Evolutionary conservation across 805 yeast species (phyloP), one percentile per base, ranked within the genome.

Genomic region (Lipomyces sp.): DNA sequence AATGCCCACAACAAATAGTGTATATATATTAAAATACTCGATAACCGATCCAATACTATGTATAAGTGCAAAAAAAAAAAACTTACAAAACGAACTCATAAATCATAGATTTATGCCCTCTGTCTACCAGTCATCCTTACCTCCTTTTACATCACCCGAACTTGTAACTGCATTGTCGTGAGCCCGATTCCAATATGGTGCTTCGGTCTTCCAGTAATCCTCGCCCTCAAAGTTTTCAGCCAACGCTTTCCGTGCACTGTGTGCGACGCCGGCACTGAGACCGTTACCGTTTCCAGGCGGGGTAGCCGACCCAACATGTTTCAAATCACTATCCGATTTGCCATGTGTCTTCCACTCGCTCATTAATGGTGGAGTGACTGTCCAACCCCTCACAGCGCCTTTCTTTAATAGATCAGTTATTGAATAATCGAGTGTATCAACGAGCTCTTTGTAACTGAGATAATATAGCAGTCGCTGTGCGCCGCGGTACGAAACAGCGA

Each of bases 401-500:
- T 57, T 33, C 29, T n/a, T 13, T 34, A 64, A 39, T 10, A 48
- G 32, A 7, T 37, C 32, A 5, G 60, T 35, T 18, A 64, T 61
- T 11, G 62, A 60, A 35, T 35, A 35, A 29, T 64, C 67, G 35
- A 64, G 39, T 29, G 64, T 42, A 51, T 53, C 62, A 18, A 56
- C 42, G 15, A 64, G 59, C 48, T 57, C 64, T 13, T 45, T 59
- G 54, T 65, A 65, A 7, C 63, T 57, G 15, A 65, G 54, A 45
- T 57, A 57, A 34, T 33, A 58, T 1, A 65, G 59, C 51, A 65
- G 53, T 32, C 69, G 64, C 53, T 62, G 66, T 1, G 69, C 69
- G 35, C 69, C 69, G 24, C 56, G 65, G n/a, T 57, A 56, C 8
- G 69, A 57, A 15, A 65, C 45, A 0, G 66, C 69, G 57, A 59